Evolutionary conservation across 495 filamentous ascomycete species (phyloP), one percentile per base, ranked within the genome.

Genomic region (Xylaria flabelliformis): DNA sequence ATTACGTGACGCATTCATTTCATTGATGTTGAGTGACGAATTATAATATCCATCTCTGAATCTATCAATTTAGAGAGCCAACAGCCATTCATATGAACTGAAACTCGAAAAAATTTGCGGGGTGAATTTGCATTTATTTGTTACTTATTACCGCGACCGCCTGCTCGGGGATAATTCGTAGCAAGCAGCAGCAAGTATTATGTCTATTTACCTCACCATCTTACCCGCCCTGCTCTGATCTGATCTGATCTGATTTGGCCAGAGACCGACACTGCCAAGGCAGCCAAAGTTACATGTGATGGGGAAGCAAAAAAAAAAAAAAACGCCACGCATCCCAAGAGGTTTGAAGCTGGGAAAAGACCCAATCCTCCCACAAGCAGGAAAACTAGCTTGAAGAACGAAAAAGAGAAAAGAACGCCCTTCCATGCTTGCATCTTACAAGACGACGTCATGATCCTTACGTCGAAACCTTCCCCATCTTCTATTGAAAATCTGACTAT

Each of bases 341-440:
- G 36, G 39, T 24, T 6, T 39, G 39, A 59, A 29, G 21, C 26
- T 39, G 50, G 34, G 13, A 55, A 67, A 67, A 67, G 44, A 21
- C 32, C 26, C 1, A 34, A 9, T 42, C 42, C 26, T 46, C 29
- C 32, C 24, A 24, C 9, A 24, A 26, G 19, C 51, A 39, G 17
- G 19, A 42, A 68, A 39, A 59, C 36, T 69, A 34, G 41, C 55
- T 62, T 69, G 26, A 8, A 48, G 15, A 32, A 61, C 13, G 39
- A 36, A 24, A 48, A 21, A 26, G 48, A 24, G 1, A 39, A 39
- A 61, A 51, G 44, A 67, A 59, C 63, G 70, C 70, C 34, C 48
- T 51, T 61, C 42, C 51, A 67, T 36, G 70, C 48, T 59, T 66
- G 41, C 50, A 51, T 59, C 50, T 65, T 59, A 66, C 63, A 66